A percentile compares a stretch with the other conserved stretches of the same genome.
Conservation (phyloP, 306 rosid genomes). For the Rubus parviflorus region DNA sequence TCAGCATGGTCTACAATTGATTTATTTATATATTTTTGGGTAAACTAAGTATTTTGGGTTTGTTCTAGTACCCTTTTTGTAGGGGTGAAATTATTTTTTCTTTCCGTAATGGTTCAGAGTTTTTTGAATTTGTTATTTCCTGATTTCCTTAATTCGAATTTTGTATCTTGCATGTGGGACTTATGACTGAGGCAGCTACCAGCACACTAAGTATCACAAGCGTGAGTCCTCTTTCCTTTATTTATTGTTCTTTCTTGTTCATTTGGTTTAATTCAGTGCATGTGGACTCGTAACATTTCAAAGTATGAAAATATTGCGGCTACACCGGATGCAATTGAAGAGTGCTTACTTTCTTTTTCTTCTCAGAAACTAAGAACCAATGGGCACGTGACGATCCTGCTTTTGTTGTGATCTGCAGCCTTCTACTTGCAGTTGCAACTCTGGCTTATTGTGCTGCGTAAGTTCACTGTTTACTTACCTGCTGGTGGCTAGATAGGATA, state of each 20-base stretch:
- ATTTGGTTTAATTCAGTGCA: not conserved
- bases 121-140: not conserved
- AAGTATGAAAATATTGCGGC: conserved; percentile 4
- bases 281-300: not conserved
- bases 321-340: not conserved
- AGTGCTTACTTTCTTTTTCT: conserved; percentile 26
- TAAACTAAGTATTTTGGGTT: not conserved
- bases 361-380: conserved; percentile 98
- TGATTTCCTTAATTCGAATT: conserved; percentile 31
- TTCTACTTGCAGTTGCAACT: conserved; percentile 83
- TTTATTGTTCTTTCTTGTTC: not conserved
- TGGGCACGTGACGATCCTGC: conserved; percentile 99
- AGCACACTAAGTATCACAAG: conserved; percentile 98
- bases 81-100: not conserved
- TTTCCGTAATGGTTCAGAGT: not conserved
- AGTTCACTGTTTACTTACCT: conserved; percentile 48
- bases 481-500: conserved; percentile 21
- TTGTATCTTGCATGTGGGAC: conserved; percentile 46
- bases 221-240: conserved; percentile 64
- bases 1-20: not conserved
- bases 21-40: not conserved
- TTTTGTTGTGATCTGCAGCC: conserved; percentile 97
- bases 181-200: conserved; percentile 75
- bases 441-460: conserved; percentile 98
- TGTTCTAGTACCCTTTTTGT: not conserved